Base-by-base conservation (phyloP, 164 flowering plant species). In the Tetracentron sinense region DNA sequence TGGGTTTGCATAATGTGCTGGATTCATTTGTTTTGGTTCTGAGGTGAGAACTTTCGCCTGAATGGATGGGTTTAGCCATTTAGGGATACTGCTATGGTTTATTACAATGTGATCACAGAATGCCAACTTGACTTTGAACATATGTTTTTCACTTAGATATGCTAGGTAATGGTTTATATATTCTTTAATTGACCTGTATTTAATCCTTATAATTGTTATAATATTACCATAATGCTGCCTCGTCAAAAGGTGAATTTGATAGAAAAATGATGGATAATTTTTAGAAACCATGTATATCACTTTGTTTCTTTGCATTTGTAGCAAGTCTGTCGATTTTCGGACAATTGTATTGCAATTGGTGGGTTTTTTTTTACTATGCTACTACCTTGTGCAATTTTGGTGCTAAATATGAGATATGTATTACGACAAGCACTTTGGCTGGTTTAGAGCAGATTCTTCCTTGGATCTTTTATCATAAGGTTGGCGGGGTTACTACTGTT, bases 381-480 rank as follows among this genome's bases (percentile, higher is more conserved):
- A 12, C 11, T 8, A 4, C 1, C 28, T 67, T 60, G 5, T 35
- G 62, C 10, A 47, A 29, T 55, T 54, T 7, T 29, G 44, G 10
- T 54, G 47, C 51, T 59, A 28, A 47, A 42, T 50, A 22, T 69
- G 61, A 85, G 88, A 79, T 85, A 61, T 85, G 89, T 64, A 81
- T 94, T 30, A 91, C 92, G 0, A 84, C 97, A 15, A 95, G 97
- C 77, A 95, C 97, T 60, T 92, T 97, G 16, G 97, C 91, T 62
- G 89, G 92, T 56, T 78, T 95, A 63, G 97, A 90, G 69, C 97
- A 95, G 84, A 90, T 81, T 54, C 76, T 95, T 12, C 99, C 99
- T 7, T 95, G 99, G 99, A 78, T 92, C 68, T 90, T 79, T 67
- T 95, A 85, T 75, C 99, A 95, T 67, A 95, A 95, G 74, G 96